Evolutionary conservation across 257 asterid species (phyloP).

Genomic region (Solanum bukasovii): DNA sequence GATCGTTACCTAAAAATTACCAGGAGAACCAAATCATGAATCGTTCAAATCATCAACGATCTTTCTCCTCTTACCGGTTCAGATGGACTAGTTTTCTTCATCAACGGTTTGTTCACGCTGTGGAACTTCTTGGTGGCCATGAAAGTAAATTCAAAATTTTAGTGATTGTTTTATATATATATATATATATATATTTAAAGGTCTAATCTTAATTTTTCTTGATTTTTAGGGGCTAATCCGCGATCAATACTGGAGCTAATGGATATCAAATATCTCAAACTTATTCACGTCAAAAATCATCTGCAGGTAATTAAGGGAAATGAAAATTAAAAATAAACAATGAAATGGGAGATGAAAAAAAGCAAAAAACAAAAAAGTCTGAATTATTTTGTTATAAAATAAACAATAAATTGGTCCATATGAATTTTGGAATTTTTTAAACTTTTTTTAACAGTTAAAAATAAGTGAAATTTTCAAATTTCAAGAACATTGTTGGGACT

Average conservation of each 20-base stretch:
- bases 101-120: constrained; percentile 79
- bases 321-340: background rate
- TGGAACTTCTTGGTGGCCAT: constrained; percentile 98
- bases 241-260: constrained; percentile 77
- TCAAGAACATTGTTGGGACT: too few relatives aligned
- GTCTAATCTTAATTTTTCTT: background rate
- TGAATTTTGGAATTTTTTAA: too few relatives aligned
- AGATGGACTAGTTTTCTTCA: constrained; percentile 58
- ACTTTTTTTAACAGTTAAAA: too few relatives aligned
- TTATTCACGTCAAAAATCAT: constrained; percentile 75
- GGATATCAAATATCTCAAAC: constrained; percentile 81
- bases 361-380: background rate
- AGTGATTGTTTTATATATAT: too few relatives aligned
- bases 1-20: too few relatives aligned
- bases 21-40: too few relatives aligned
- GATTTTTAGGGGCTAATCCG: constrained; percentile 61
- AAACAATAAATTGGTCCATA: background rate
- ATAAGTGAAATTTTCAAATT: too few relatives aligned
- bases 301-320: constrained; percentile 46
- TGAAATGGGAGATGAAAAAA: background rate
- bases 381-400: background rate
- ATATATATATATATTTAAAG: too few relatives aligned
- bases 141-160: background rate
- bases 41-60: background rate
- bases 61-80: background rate